Base-by-base conservation (phyloP, 2,329 filamentous ascomycete species). In the Hymenoscyphus infarciens region DNA sequence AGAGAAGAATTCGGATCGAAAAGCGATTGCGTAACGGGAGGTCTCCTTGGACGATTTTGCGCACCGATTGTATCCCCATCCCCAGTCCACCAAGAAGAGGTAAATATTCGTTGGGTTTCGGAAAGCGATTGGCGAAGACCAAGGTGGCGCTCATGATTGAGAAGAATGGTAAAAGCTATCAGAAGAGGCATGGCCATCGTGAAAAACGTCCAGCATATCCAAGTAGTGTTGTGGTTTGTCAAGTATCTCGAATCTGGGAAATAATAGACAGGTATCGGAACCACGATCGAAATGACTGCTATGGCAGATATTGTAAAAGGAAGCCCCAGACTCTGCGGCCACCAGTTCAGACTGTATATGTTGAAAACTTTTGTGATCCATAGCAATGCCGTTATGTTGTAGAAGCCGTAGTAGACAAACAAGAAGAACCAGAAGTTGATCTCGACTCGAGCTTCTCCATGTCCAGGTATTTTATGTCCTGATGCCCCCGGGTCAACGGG, bases 351-450 rank as follows among this genome's bases (percentile, higher is more conserved):
- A 65, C 83, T 85, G 77, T 89, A 89, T 25, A 89, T 79, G 69
- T 89, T 89, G 74, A 89, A 89, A 5, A 89, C 81, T 71, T 88
- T 89, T 56, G 87, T 89, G 71, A 89, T 88, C 85, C 86, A 89
- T 64, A 87, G 82, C 68, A 89, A 75, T 2, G 86, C 87, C 4
- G 85, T 87, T 27, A 88, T 71, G 71, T 87, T 88, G 75, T 89
- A 89, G 68, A 88, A 83, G 62, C 85, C 85, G 73, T 89, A 89
- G 76, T 88, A 89, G 62, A 88, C 82, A 57, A 88, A 82, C 42
- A 89, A 77, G 71, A 89, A 89, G 78, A 88, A 88, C 86, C 87
- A 89, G 71, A 89, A 89, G 76, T 87, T 87, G 68, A 89, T 82
- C 65, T 83, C 81, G 4, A 89, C 86, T 52, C 82, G 78, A 5